phyloP scores from a whole-genome alignment of 441 rosid species.

The Pelargonium exstipulatum region DNA sequence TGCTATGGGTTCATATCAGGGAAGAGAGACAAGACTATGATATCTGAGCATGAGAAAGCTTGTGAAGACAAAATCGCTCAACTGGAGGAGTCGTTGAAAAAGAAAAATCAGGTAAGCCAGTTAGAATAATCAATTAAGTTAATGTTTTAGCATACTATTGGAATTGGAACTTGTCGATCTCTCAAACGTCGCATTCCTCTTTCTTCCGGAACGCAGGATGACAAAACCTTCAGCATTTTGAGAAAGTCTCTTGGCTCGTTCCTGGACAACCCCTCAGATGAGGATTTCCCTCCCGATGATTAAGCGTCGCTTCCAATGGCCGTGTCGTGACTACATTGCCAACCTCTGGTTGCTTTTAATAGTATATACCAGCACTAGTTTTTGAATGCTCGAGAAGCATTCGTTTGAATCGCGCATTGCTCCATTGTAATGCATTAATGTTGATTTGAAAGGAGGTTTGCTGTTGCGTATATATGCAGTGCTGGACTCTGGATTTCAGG shows the following conservation, averaged over 20 bases:
- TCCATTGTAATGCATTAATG: too few species aligned
- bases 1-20: conserved; percentile 37
- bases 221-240: conserved; percentile 70
- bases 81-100: conserved; percentile 63
- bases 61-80: conserved; percentile 56
- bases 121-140: conserved; percentile 1
- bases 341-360: too few species aligned
- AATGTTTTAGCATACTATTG: background rate
- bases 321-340: background rate
- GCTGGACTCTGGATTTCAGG: too few species aligned
- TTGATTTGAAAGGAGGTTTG: too few species aligned
- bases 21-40: conserved; percentile 66
- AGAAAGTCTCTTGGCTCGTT: conserved; percentile 73
- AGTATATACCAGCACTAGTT: too few species aligned
- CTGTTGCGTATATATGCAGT: too few species aligned
- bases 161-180: background rate
- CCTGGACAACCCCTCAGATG: conserved; percentile 67
- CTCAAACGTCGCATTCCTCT: background rate
- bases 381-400: too few species aligned
- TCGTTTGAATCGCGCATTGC: too few species aligned
- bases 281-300: conserved; percentile 67
- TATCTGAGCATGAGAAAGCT: conserved; percentile 54
- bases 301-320: conserved; percentile 25
- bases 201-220: conserved; percentile 42
- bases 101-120: conserved; percentile 52